These are phyloP conservation scores for Rauvolfia tetraphylla DNA, from an alignment of 257 asterid genomes.

Conservation along the genomic window DNA sequence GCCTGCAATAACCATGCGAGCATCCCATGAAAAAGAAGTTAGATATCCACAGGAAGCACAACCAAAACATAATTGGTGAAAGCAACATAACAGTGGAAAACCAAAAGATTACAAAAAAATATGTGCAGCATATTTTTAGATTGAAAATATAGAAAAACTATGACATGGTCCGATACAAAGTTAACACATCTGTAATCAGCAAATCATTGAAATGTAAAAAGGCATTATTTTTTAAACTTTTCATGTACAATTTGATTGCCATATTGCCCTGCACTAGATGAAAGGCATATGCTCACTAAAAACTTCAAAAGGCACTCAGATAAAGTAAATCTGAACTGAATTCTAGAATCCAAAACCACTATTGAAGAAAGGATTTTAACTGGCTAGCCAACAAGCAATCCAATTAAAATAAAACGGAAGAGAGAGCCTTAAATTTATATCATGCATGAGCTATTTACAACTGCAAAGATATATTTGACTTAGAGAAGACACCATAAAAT, in stretches of 20 bases:
- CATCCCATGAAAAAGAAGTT: background rate
- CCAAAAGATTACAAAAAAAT: constrained; percentile 9
- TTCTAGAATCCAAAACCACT: background rate
- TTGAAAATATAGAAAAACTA: background rate
- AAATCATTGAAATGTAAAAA: background rate
- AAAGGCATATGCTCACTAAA: background rate
- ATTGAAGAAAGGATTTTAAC: background rate
- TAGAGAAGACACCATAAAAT: background rate
- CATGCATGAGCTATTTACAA: background rate
- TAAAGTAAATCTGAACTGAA: background rate
- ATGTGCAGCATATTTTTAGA: background rate
- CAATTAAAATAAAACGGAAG: background rate
- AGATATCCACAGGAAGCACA: constrained; percentile 1
- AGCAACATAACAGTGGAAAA: background rate
- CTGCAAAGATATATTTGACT: background rate
- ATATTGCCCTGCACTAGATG: background rate
- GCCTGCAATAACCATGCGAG: constrained; percentile 37
- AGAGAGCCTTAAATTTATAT: background rate
- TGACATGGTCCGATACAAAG: background rate
- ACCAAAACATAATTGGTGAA: background rate
- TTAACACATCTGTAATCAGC: background rate
- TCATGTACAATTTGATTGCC: background rate
- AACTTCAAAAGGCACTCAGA: background rate
- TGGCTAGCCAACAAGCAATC: background rate
- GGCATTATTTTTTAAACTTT: background rate